Conservation (phyloP, 495 filamentous ascomycete species). For the Trichoderma gamsii region DNA sequence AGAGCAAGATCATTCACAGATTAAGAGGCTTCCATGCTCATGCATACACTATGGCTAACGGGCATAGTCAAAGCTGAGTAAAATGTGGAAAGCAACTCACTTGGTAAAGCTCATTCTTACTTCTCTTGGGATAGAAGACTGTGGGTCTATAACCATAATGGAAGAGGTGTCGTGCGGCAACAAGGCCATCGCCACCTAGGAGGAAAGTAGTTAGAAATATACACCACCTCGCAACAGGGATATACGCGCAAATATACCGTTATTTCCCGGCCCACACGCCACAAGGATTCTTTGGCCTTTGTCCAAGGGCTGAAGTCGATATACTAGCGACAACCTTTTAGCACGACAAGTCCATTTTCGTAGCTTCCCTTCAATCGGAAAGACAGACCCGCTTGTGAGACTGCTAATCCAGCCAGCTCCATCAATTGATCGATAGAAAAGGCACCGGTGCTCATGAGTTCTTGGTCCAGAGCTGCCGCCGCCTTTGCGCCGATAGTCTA, state of each 20-base stretch:
- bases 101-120: slow-evolving; percentile 84
- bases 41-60: background rate
- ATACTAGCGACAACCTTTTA: slow-evolving; percentile 49
- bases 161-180: slow-evolving; percentile 87
- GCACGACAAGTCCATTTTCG: background rate
- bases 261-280: slow-evolving; percentile 91
- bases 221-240: background rate
- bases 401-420: slow-evolving; percentile 90
- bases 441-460: slow-evolving; percentile 87
- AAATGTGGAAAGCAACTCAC: slow-evolving; percentile 32
- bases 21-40: background rate
- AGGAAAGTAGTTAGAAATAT: slow-evolving; percentile 22
- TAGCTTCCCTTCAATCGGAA: background rate
- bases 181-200: slow-evolving; percentile 84
- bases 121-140: slow-evolving; percentile 87
- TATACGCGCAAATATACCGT: slow-evolving; percentile 51
- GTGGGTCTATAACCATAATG: slow-evolving; percentile 89
- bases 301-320: slow-evolving; percentile 69
- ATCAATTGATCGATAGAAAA: slow-evolving; percentile 96
- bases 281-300: slow-evolving; percentile 72
- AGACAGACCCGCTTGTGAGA: slow-evolving; percentile 76
- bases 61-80: background rate
- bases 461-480: slow-evolving; percentile 81
- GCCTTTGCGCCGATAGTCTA: slow-evolving; percentile 84
- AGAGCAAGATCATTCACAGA: background rate